phyloP scores from a whole-genome alignment of 805 yeast species.

The Kuraishia floccosa region DNA sequence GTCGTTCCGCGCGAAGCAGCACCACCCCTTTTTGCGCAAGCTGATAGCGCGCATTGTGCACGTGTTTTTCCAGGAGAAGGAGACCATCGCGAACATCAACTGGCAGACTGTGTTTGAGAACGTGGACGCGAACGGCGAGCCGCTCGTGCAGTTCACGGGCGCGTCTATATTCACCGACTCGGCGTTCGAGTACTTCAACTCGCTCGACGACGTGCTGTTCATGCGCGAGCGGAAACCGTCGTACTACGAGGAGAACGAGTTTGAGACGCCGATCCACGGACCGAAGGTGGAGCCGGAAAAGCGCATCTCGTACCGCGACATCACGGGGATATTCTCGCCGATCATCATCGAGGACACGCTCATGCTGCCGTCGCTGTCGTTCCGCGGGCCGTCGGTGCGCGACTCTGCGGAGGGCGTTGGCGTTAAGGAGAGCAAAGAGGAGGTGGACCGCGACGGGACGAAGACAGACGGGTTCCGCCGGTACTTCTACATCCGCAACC shows the following conservation, averaged over 20 bases:
- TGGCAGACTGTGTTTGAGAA: conserved; percentile 18
- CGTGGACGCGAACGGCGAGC: conserved; percentile 20
- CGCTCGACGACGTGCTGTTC: conserved; percentile 7
- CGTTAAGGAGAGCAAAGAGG: conserved; percentile 17
- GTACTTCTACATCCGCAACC: conserved; percentile 1
- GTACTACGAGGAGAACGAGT: conserved; percentile 1
- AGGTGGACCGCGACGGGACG: neutral
- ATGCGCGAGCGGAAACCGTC: conserved; percentile 7
- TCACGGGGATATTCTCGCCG: conserved; percentile 1
- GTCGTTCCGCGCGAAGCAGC: conserved; percentile 17
- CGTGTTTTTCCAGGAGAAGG: conserved; percentile 13
- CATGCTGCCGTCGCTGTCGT: conserved; percentile 17
- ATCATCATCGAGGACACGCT: conserved; percentile 1
- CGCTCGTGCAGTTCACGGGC: conserved; percentile 18
- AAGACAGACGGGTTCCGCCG: neutral
- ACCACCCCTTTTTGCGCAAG: conserved; percentile 21
- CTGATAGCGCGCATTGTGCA: conserved; percentile 18
- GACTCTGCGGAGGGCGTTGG: conserved; percentile 21
- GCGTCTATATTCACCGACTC: conserved; percentile 23
- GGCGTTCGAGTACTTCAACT: conserved; percentile 18
- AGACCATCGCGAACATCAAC: conserved; percentile 11
- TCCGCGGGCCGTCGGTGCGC: conserved; percentile 22
- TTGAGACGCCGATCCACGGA: conserved; percentile 4
- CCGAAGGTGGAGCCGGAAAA: conserved; percentile 1
- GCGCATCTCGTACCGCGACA: conserved; percentile 1